Conservation (phyloP, 2,329 filamentous ascomycete genomes). For the Fusarium torulosum region DNA sequence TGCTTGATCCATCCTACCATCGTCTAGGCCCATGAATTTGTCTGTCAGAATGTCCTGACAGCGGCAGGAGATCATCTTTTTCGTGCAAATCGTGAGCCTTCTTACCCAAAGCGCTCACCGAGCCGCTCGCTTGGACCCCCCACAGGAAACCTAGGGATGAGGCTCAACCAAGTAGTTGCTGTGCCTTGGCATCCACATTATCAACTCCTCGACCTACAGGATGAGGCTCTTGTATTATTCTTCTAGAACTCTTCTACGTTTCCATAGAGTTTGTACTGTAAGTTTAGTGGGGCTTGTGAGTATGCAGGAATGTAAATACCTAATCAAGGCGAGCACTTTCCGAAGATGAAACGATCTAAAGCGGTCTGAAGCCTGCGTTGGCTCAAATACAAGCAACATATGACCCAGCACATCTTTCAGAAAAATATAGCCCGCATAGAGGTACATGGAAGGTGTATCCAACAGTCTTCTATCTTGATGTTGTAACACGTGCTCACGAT, state of each 20-base stretch:
- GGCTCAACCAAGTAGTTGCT: slow-evolving; percentile 10
- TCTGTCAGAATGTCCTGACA: slow-evolving; percentile 24
- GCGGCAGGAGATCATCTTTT: slow-evolving; percentile 1
- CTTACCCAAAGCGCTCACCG: slow-evolving; percentile 40
- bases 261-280: slow-evolving; percentile 2
- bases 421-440: neutral
- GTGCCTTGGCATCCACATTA: neutral
- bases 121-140: slow-evolving; percentile 19
- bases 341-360: neutral
- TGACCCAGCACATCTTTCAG: neutral
- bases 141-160: slow-evolving; percentile 29
- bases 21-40: neutral
- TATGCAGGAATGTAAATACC: neutral
- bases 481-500: slow-evolving; percentile 15
- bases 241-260: slow-evolving; percentile 21
- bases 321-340: neutral
- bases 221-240: slow-evolving; percentile 4
- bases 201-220: slow-evolving; percentile 4
- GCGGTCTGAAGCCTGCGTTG: too few species aligned
- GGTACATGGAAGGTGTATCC: neutral
- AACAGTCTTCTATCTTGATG: slow-evolving; percentile 9
- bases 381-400: neutral
- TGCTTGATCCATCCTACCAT: neutral
- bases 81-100: slow-evolving; percentile 14
- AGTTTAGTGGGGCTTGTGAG: neutral